Evolutionary conservation across 441 rosid genomes (phyloP).

Genomic region (Flueggea neowawraea): DNA sequence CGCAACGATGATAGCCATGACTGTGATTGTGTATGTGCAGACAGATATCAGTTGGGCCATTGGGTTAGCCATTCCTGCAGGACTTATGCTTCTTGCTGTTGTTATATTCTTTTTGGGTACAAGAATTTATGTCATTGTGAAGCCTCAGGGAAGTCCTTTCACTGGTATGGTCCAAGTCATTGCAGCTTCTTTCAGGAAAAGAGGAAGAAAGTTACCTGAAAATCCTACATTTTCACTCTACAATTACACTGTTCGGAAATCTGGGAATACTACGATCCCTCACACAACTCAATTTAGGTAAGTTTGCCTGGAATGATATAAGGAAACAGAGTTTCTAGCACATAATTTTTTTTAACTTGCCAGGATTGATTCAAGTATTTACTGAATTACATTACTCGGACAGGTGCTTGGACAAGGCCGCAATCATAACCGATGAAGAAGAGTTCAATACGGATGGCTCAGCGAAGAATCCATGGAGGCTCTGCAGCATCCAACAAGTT

Average conservation of each 20-base stretch:
- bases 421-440: constrained; percentile 26
- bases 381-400: too few relatives aligned
- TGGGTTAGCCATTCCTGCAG: constrained; percentile 30
- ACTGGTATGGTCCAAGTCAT: constrained; percentile 32
- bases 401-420: constrained; percentile 27
- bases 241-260: constrained; percentile 9
- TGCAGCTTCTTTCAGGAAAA: constrained; percentile 28
- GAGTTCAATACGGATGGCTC: constrained; percentile 30
- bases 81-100: constrained; percentile 30
- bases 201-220: constrained; percentile 13
- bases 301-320: neutral
- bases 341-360: too few relatives aligned
- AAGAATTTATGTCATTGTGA: constrained; percentile 29
- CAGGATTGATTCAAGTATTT: too few relatives aligned
- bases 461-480: constrained; percentile 37
- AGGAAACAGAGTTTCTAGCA: too few relatives aligned
- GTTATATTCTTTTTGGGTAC: constrained; percentile 29
- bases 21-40: constrained; percentile 28
- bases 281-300: constrained; percentile 36
- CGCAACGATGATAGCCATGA: constrained; percentile 25
- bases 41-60: constrained; percentile 33
- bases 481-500: constrained; percentile 48
- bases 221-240: constrained; percentile 20
- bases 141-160: constrained; percentile 37
- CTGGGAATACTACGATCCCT: constrained; percentile 29